phyloP scores from a whole-genome alignment of 2,329 filamentous ascomycete genomes.

The Aschersonia sp. region DNA sequence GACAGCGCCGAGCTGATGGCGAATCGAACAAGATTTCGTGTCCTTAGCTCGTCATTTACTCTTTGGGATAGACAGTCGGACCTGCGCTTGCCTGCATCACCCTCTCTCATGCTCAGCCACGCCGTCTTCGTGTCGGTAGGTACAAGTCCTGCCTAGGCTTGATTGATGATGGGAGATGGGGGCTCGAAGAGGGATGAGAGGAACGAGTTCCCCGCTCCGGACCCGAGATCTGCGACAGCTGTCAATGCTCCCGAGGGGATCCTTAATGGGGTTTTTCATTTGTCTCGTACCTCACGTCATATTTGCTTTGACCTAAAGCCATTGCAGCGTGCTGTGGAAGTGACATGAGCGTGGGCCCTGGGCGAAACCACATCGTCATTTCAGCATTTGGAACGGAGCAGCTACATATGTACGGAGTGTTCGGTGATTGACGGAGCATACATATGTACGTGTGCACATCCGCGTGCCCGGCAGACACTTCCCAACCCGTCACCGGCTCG shows the following conservation, averaged over 20 bases:
- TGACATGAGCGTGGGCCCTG: not conserved
- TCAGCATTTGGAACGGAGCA: not conserved
- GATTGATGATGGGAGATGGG: too few relatives aligned
- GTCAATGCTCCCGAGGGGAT: not conserved
- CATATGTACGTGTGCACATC: not conserved
- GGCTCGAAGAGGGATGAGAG: not conserved
- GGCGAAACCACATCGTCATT: not conserved
- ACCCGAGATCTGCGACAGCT: not conserved
- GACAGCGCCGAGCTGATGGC: too few relatives aligned
- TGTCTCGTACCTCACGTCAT: not conserved
- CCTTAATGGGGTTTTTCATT: not conserved
- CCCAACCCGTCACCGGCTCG: not conserved
- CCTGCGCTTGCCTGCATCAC: too few relatives aligned
- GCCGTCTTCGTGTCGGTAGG: not conserved
- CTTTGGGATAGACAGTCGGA: too few relatives aligned
- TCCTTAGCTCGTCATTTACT: too few relatives aligned
- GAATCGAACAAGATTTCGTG: too few relatives aligned
- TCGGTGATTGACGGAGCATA: not conserved
- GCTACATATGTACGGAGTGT: too few relatives aligned
- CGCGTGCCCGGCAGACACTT: not conserved
- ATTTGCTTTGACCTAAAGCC: not conserved
- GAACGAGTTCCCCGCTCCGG: not conserved
- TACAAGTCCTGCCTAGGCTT: not conserved
- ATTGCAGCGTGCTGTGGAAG: not conserved
- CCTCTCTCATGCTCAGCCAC: too few relatives aligned